Evolutionary conservation across 1,284 basidiomycete genomes (phyloP).

Genomic region (Ustilago esculenta): DNA sequence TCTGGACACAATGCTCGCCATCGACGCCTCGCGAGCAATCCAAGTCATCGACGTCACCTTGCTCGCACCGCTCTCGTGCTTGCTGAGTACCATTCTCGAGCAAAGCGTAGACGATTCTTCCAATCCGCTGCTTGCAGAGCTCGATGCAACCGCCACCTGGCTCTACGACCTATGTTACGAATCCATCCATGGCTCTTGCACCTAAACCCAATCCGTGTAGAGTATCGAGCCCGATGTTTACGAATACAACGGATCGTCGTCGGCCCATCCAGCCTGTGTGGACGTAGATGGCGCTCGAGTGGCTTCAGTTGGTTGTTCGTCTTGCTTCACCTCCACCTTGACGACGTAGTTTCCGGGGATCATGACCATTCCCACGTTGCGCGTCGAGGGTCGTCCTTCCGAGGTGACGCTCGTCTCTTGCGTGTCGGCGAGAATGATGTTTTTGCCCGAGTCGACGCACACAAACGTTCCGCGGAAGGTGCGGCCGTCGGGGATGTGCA

Average conservation of each 20-base stretch:
- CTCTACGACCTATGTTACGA: constrained; percentile 12
- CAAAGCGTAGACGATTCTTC: neutral
- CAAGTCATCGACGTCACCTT: neutral
- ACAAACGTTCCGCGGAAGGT: constrained; percentile 54
- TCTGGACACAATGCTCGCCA: neutral
- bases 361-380: constrained; percentile 60
- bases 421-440: constrained; percentile 51
- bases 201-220: no score
- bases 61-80: constrained; percentile 1
- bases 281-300: neutral
- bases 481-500: constrained; percentile 56
- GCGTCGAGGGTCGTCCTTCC: constrained; percentile 13
- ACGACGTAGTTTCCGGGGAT: constrained; percentile 46
- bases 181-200: neutral
- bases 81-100: constrained; percentile 9
- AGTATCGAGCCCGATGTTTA: no score
- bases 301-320: neutral
- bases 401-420: constrained; percentile 26
- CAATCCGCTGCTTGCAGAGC: constrained; percentile 9
- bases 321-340: constrained; percentile 41
- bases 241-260: constrained; percentile 32
- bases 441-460: constrained; percentile 50
- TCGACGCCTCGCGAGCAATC: neutral
- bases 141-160: constrained; percentile 11
- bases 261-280: constrained; percentile 31